Evolutionary conservation across 2,329 filamentous ascomycete genomes (phyloP).

Genomic region (Basipetospora chlamydospora): DNA sequence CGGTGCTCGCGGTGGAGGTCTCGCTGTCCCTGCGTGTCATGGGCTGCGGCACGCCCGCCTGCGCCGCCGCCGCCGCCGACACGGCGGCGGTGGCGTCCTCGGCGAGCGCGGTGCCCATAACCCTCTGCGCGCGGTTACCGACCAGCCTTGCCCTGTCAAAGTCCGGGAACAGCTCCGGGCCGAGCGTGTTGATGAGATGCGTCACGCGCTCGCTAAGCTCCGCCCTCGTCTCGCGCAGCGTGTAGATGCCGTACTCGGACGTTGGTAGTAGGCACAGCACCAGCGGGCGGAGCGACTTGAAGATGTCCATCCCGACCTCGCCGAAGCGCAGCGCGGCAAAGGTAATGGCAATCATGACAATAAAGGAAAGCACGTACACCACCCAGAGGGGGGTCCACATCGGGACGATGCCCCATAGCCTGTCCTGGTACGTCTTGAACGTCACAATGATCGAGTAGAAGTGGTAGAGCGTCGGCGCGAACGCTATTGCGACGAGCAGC

Average conservation of each 20-base stretch:
- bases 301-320: conserved; percentile 96
- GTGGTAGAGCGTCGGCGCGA: conserved; percentile 70
- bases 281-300: conserved; percentile 84
- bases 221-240: conserved; percentile 57
- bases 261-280: conserved; percentile 73
- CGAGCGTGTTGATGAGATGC: conserved; percentile 84
- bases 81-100: conserved; percentile 8
- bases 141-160: conserved; percentile 68
- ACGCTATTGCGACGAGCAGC: conserved; percentile 69
- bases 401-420: conserved; percentile 70
- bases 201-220: conserved; percentile 72
- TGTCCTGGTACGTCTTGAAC: conserved; percentile 66
- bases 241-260: conserved; percentile 70
- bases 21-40: conserved; percentile 30
- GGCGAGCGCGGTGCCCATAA: conserved; percentile 13
- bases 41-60: background rate
- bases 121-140: conserved; percentile 37
- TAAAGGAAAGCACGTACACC: conserved; percentile 59
- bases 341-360: conserved; percentile 75
- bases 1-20: conserved; percentile 24
- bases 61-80: conserved; percentile 6
- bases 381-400: conserved; percentile 66
- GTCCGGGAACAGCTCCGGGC: conserved; percentile 94
- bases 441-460: conserved; percentile 64
- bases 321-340: conserved; percentile 90